Percentiles rank a stretch among this genome's conserved stretches.
These are phyloP conservation scores for Jamesozyma piceae DNA, from an alignment of 805 yeast species.

Conservation along the genomic window DNA sequence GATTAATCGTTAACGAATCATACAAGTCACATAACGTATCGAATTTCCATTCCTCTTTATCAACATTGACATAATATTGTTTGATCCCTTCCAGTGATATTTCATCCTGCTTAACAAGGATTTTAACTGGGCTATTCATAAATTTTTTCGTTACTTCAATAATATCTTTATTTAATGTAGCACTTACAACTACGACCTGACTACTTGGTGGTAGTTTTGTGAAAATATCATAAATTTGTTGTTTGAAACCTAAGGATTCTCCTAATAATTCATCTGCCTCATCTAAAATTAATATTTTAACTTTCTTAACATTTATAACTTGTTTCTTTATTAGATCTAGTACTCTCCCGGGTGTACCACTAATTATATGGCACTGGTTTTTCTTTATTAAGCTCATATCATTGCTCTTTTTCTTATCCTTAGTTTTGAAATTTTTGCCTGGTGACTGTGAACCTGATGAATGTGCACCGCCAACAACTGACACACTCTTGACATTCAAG, in stretches of 20 bases:
- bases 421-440: background rate
- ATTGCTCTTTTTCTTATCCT: slow-evolving; percentile 46
- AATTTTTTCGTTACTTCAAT: slow-evolving; percentile 84
- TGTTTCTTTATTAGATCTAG: slow-evolving; percentile 84
- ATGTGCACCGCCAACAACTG: slow-evolving; percentile 76
- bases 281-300: slow-evolving; percentile 84
- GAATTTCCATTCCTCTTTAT: slow-evolving; percentile 88
- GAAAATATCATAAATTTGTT: slow-evolving; percentile 91
- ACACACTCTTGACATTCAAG: slow-evolving; percentile 77
- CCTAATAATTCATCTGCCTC: slow-evolving; percentile 95
- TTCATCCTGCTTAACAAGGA: slow-evolving; percentile 91
- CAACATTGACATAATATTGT: slow-evolving; percentile 85
- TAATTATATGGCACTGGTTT: slow-evolving; percentile 77
- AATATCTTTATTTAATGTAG: slow-evolving; percentile 90
- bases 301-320: slow-evolving; percentile 57
- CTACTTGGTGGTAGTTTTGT: slow-evolving; percentile 76
- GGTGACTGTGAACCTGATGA: background rate
- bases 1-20: slow-evolving; percentile 91
- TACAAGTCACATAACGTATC: slow-evolving; percentile 91
- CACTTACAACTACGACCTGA: slow-evolving; percentile 91
- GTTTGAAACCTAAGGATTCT: slow-evolving; percentile 82
- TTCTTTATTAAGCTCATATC: slow-evolving; percentile 66
- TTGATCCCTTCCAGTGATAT: slow-evolving; percentile 91
- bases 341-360: slow-evolving; percentile 97
- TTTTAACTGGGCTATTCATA: slow-evolving; percentile 90